Percentiles rank a stretch among this genome's conserved stretches.
Conservation (phyloP, 176 grass and related monocot genomes). For the Avena eriantha region DNA sequence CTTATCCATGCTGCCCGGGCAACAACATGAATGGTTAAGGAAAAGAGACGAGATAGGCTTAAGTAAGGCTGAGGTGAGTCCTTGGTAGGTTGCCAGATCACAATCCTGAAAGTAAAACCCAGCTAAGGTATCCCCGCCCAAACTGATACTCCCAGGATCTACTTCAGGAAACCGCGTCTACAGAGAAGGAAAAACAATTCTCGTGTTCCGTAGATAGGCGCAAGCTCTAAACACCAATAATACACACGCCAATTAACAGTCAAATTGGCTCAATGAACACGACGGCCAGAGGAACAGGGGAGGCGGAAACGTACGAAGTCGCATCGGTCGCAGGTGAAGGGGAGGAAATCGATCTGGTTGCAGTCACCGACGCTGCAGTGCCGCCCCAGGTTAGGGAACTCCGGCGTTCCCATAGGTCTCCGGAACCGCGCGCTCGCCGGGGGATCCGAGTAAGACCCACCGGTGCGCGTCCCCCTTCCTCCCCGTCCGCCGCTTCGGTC, state of each 20-base stretch:
- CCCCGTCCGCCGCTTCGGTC: background rate
- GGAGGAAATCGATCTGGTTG: slow-evolving; percentile 92
- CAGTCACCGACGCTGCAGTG: slow-evolving; percentile 97
- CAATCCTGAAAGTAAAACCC: background rate
- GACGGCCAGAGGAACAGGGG: background rate
- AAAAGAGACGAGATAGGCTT: too few relatives aligned
- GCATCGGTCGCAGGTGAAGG: slow-evolving; percentile 98
- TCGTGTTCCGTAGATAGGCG: background rate
- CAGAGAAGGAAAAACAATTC: background rate
- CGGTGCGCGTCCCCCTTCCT: background rate
- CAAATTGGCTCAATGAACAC: background rate
- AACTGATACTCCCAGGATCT: slow-evolving; percentile 31
- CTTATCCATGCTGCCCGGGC: background rate
- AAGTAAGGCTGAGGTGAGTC: background rate
- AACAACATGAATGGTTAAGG: background rate
- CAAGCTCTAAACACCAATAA: background rate
- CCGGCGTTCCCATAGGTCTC: slow-evolving; percentile 80
- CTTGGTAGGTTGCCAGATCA: background rate
- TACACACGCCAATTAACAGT: background rate
- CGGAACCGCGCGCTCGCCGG: background rate
- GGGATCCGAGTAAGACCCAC: background rate
- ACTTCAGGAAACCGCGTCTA: background rate
- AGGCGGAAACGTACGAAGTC: slow-evolving; percentile 54
- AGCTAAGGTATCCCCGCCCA: background rate
- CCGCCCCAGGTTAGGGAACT: slow-evolving; percentile 85